Base-by-base conservation (phyloP, 106 monocot species). In the Allium fistulosum region DNA sequence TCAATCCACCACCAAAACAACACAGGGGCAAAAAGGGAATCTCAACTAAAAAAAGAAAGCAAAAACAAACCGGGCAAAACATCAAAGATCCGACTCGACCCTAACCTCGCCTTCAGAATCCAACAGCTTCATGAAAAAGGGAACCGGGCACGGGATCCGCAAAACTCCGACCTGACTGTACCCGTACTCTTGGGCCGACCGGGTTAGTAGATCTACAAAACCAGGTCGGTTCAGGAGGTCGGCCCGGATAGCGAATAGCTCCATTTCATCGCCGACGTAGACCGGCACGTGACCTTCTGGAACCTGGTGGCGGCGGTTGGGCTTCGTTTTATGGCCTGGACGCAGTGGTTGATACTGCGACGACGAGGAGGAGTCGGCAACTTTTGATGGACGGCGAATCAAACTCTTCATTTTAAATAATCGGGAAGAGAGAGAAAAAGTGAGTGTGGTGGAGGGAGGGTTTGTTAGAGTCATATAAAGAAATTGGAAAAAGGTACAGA, bases 251-350 rank as follows among this genome's bases (percentile, higher is more conserved):
- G 65, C 77, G 74, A 89, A 89, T 49, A 82, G 75, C 76, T 76
- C 90, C 86, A 83, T 80, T 76, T 86, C 86, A 10, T 90, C 86
- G 13, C 90, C 90, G 11, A 90, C 90, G 78, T 70, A 81, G 9
- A 90, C 78, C 46, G 86, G 86, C 51, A 90, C 76, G 73, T 90
- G 86, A 12, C 90, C 90, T 13, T 50, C 51, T 10, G 66, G 66
- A 11, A 66, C 66, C 66, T 26, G 17, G 8, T 10, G 13, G 4
- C 51, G 51, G 11, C 66, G 66, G 22, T 51, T 7, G 66, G 45
- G 46, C 11, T 63, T 63, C 37, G 37, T 37, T 37, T 37, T 37
- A 37, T 37, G 37, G 22, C 66, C 65, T 14, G 6, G n/a, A 12
- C 49, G 14, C 4, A 71, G 72, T 45, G n/a, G 51, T 11, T 48